phyloP scores from a whole-genome alignment of 2,329 filamentous ascomycete species.

The Catunica adiposa region DNA sequence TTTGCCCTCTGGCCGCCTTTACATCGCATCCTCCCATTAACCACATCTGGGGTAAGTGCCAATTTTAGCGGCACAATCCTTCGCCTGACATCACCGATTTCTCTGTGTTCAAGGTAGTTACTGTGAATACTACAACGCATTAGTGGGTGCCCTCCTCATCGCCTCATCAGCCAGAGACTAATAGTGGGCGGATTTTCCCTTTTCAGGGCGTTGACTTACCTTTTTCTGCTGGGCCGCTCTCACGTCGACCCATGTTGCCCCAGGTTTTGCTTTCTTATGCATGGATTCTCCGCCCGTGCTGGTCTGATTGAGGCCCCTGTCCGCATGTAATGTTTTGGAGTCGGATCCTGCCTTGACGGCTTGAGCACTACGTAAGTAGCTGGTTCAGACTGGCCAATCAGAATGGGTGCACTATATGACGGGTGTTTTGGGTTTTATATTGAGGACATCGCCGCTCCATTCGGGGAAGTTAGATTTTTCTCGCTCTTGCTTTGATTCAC shows the following conservation, averaged over 20 bases:
- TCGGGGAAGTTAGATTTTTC: neutral
- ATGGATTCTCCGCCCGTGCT: too few relatives aligned
- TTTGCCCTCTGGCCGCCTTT: neutral
- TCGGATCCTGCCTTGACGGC: neutral
- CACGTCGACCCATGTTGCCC: neutral
- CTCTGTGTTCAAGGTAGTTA: neutral
- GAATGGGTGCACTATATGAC: too few relatives aligned
- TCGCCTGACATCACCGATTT: neutral
- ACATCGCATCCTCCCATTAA: neutral
- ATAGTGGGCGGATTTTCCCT: neutral
- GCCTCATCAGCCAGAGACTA: neutral
- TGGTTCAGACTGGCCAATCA: too few relatives aligned
- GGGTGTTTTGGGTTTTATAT: neutral
- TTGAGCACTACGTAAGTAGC: too few relatives aligned
- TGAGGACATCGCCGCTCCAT: neutral
- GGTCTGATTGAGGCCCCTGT: neutral
- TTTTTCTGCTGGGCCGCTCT: neutral
- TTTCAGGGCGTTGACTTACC: neutral
- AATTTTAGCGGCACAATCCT: slow-evolving; percentile 9
- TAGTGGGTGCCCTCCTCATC: neutral
- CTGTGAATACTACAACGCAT: too few relatives aligned
- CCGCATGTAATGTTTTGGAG: neutral
- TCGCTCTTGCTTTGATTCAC: neutral
- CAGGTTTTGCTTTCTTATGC: too few relatives aligned
- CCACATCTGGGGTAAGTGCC: slow-evolving; percentile 12